Evolutionary conservation across 192 early-diverging fungal genomes (phyloP).

Genomic region (Dissophora globulifera): DNA sequence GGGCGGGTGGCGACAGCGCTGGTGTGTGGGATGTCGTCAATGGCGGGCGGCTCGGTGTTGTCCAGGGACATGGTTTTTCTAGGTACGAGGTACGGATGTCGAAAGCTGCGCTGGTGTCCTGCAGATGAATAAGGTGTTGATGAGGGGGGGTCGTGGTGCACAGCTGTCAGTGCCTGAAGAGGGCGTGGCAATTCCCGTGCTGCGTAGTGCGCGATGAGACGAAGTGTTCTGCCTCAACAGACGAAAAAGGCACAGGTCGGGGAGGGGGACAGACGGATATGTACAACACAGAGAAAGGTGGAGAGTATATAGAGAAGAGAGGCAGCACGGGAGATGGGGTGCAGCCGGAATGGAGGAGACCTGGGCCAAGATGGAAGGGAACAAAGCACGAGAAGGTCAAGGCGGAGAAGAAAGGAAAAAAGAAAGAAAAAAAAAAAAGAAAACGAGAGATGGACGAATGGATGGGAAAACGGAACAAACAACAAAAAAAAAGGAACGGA

Average conservation of each 20-base stretch:
- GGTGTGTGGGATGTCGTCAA: neutral
- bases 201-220: too few species aligned
- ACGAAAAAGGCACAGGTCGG: too few species aligned
- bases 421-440: neutral
- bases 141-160: too few species aligned
- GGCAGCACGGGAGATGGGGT: neutral
- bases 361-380: neutral
- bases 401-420: neutral
- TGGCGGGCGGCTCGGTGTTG: conserved; percentile 13
- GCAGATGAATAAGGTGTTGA: too few species aligned
- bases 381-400: neutral
- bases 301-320: neutral
- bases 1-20: neutral
- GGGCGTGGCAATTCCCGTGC: too few species aligned
- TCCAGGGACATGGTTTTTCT: conserved; percentile 28
- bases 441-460: neutral
- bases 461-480: neutral
- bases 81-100: neutral
- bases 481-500: too few species aligned
- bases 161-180: too few species aligned
- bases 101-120: too few species aligned
- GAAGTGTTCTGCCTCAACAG: too few species aligned
- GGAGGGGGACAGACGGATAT: neutral
- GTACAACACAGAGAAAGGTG: neutral
- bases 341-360: neutral